These are phyloP conservation scores for Microbotryomycetes sp. DNA, from an alignment of 1,284 basidiomycete species.

Conservation along the genomic window DNA sequence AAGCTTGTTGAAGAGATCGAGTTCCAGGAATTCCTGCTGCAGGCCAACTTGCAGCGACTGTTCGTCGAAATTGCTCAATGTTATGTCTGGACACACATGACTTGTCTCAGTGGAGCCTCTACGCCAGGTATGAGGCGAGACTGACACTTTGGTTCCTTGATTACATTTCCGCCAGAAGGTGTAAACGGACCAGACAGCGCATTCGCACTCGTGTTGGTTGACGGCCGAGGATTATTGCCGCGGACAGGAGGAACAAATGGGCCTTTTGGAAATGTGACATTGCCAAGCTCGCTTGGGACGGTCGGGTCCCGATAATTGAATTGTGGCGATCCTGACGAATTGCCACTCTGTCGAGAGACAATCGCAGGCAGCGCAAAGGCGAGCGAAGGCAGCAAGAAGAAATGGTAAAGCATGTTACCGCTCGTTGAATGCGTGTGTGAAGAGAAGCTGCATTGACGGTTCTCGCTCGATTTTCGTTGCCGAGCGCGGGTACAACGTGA, in stretches of 20 bases:
- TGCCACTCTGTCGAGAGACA: not conserved
- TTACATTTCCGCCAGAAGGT: slow-evolving; percentile 19
- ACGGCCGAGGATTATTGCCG: not conserved
- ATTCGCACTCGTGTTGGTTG: slow-evolving; percentile 13
- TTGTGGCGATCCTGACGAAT: not conserved
- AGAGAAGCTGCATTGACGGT: too few species aligned
- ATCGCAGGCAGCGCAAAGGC: not conserved
- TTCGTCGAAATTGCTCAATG: slow-evolving; percentile 52
- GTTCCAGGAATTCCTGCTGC: slow-evolving; percentile 57
- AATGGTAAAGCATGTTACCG: not conserved
- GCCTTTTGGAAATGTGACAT: not conserved
- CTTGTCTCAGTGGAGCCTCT: not conserved
- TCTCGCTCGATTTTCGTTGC: too few species aligned
- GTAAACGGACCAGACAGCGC: slow-evolving; percentile 9
- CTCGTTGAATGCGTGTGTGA: too few species aligned
- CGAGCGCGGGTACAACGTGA: too few species aligned
- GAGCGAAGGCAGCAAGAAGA: not conserved
- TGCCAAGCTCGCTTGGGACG: not conserved
- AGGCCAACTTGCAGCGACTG: slow-evolving; percentile 50
- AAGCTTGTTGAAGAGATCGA: slow-evolving; percentile 58
- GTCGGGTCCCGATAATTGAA: not conserved
- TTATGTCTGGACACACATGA: not conserved
- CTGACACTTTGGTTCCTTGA: slow-evolving; percentile 7
- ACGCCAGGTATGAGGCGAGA: not conserved
- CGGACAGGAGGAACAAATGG: not conserved